Evolutionary conservation across 208 protist species (phyloP), one percentile per base, ranked within the genome.

Genomic region (Naegleria lovaniensis): DNA sequence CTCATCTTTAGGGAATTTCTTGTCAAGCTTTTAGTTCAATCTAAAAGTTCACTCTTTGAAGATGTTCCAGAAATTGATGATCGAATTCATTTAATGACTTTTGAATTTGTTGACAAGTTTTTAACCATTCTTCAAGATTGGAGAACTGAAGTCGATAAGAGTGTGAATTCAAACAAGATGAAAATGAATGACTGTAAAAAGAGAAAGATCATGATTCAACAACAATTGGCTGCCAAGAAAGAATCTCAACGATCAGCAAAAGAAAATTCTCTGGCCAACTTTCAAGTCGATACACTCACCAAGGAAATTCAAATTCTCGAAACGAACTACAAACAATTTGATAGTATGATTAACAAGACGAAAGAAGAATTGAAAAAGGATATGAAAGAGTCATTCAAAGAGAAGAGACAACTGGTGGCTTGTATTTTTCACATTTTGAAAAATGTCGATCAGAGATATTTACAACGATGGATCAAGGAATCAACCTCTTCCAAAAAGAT

Each of bases 161-260:
- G 29, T 36, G 29, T 79, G 25, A 79, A 79, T 79, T 36, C 67
- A 19, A 79, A 79, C 25, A 79, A 79, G 67, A 79, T 36, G 25
- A 79, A 79, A 9, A 79, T 79, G 67, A 79, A 79, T 79, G 67
- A 79, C 7, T 79, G 67, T 36, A 79, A 79, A 79, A 79, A 79
- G 25, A 0, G 67, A 79, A 79, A 79, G 67, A 79, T 79, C 36
- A 36, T 79, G 16, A 79, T 36, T 36, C 29, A 79, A 36, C 67
- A 79, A 79, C 67, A 79, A 79, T 79, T 79, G 29, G 67, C 67
- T 79, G 67, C 67, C 0, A 79, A 79, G 67, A 79, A 79, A 33
- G 67, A 79, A 79, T 36, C 16, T 79, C 29, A 36, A 79, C 25
- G 29, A 36, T 25, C 67, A 36, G 55, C 55, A 29, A 79, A 33